phyloP scores from a whole-genome alignment of 2,329 filamentous ascomycete genomes.

The Trichoderma asperellum region DNA sequence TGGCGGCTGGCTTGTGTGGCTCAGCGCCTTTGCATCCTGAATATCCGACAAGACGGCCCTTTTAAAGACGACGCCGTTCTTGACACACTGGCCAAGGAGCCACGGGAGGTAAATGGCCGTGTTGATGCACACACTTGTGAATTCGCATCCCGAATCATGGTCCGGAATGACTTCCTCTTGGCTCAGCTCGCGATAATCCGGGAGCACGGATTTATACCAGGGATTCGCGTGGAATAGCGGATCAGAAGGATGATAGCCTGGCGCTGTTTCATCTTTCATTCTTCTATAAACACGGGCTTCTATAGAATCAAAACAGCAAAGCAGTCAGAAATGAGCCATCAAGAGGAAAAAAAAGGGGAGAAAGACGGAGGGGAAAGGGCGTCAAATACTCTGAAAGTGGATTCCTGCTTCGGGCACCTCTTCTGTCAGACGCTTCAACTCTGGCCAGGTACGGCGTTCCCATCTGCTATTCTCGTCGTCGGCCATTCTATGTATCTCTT shows the following conservation, averaged over 20 bases:
- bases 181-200: slow-evolving; percentile 68
- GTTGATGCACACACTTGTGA: slow-evolving; percentile 90
- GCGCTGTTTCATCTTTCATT: slow-evolving; percentile 59
- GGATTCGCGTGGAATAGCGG: slow-evolving; percentile 67
- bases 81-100: slow-evolving; percentile 78
- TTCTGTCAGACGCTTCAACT: slow-evolving; percentile 61
- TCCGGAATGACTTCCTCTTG: slow-evolving; percentile 63
- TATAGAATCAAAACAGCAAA: slow-evolving; percentile 33
- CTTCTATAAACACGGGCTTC: slow-evolving; percentile 58
- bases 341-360: accelerated
- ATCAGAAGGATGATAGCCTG: slow-evolving; percentile 52
- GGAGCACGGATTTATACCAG: slow-evolving; percentile 74
- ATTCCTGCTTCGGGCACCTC: slow-evolving; percentile 77
- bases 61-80: slow-evolving; percentile 69
- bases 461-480: slow-evolving; percentile 51
- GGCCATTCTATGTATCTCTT: slow-evolving; percentile 47
- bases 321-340: not conserved
- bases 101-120: slow-evolving; percentile 85
- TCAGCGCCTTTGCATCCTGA: slow-evolving; percentile 60
- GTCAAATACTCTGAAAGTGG: slow-evolving; percentile 68
- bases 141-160: slow-evolving; percentile 72
- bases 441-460: slow-evolving; percentile 68
- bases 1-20: slow-evolving; percentile 59
- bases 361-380: no score
- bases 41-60: slow-evolving; percentile 71